Base-by-base conservation (phyloP, 441 rosid genomes). In the Hura crepitans region DNA sequence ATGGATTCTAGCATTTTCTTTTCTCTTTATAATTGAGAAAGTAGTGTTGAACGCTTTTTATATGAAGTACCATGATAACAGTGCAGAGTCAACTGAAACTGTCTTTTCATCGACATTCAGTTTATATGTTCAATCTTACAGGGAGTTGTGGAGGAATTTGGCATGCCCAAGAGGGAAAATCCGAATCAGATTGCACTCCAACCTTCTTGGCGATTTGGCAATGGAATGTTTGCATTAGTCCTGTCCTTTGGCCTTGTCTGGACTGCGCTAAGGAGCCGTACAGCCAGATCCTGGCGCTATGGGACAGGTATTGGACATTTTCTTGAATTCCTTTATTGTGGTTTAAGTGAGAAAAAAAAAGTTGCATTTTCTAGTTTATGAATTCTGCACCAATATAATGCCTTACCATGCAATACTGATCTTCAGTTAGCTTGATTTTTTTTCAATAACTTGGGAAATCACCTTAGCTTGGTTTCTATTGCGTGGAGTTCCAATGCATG, bases 211-310 rank as follows among this genome's bases (percentile, higher is more conserved):
- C 83, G 95, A 62, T 89, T 89, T 69, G 89, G 89, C 47, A 87
- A 89, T 82, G 95, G 95, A 77, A 87, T 89, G 95, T 89, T 89
- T 78, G 95, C 95, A 28, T 56, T 89, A 74, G 90, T 89, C 65
- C 76, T 89, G 69, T 86, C 92, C 23, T 89, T 89, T 75, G 90
- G 88, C 72, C 92, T 89, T 78, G 85, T 89, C 74, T 81, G 85
- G 42, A 87, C 90, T 54, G 87, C 89, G 71, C 80, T 87, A 37
- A 87, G 73, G 74, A 89, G 92, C 82, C 90, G 95, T 72, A 89
- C 86, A 79, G 92, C 95, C 72, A 86, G 95, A 78, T 85, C 90
- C 22, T 87, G 92, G 89, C 88, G 87, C 69, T 89, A 89, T 76
- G 92, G 90, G 57, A 62, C 92, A 72, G 95, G 95, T 89, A 84